Conservation (phyloP, 78 protist species). For the Emiliania huxleyi region DNA sequence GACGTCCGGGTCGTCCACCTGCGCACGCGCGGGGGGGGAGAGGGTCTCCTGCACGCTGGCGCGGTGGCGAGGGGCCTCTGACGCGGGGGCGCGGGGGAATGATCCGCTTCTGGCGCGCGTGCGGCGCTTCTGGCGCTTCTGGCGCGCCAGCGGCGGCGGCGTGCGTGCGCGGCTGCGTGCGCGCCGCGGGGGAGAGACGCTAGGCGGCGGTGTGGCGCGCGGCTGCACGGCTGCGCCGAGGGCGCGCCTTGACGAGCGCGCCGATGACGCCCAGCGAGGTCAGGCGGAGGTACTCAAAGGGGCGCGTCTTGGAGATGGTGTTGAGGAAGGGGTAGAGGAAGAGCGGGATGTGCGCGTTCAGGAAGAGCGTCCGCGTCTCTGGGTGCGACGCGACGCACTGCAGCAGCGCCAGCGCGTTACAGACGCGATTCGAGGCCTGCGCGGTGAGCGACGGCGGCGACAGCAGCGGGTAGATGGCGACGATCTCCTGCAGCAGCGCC, state of each 20-base stretch:
- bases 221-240: too few relatives aligned
- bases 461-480: conserved; percentile 93
- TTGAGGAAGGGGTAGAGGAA: conserved; percentile 97
- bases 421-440: conserved; percentile 83
- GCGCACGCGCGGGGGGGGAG: neutral
- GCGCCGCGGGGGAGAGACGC: too few relatives aligned
- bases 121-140: neutral
- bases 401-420: conserved; percentile 97
- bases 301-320: conserved; percentile 84
- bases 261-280: conserved; percentile 99
- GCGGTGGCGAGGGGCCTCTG: too few relatives aligned
- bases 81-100: too few relatives aligned
- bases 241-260: conserved; percentile 97
- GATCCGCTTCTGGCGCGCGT: too few relatives aligned
- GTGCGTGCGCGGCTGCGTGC: neutral
- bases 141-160: too few relatives aligned
- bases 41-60: neutral
- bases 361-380: conserved; percentile 94
- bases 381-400: conserved; percentile 98
- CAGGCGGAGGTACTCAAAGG: conserved; percentile 97
- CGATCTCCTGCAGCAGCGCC: conserved; percentile 94
- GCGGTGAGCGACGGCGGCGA: conserved; percentile 92
- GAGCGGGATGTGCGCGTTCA: conserved; percentile 96
- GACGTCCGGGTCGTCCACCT: conserved; percentile 89
- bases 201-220: too few relatives aligned